Conservation (phyloP, 345 rosid genomes). For the Gossypium anomalum region DNA sequence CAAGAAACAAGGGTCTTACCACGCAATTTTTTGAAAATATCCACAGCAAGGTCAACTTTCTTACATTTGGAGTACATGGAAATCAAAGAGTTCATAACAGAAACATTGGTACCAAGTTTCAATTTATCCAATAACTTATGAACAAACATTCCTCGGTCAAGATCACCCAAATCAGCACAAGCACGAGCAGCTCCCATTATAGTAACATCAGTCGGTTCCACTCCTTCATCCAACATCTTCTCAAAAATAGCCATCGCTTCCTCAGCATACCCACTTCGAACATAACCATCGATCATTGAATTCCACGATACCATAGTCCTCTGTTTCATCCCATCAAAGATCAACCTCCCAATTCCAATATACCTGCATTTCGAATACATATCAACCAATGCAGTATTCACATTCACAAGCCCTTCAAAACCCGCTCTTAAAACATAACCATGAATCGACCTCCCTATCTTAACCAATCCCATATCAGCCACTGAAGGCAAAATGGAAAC, state of each 20-base stretch:
- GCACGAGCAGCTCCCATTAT: conserved; percentile 65
- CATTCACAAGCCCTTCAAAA: conserved; percentile 54
- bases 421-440: conserved; percentile 58
- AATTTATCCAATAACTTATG: conserved; percentile 45
- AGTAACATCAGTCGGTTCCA: conserved; percentile 64
- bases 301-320: conserved; percentile 79
- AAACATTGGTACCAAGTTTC: conserved; percentile 46
- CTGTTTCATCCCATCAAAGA: conserved; percentile 53
- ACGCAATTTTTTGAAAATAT: conserved; percentile 45
- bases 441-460: conserved; percentile 61
- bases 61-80: conserved; percentile 78
- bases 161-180: conserved; percentile 66
- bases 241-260: conserved; percentile 55
- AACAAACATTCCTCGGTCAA: conserved; percentile 51
- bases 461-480: conserved; percentile 39
- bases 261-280: conserved; percentile 51
- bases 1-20: conserved; percentile 67
- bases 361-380: conserved; percentile 70
- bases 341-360: conserved; percentile 40
- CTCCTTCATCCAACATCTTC: conserved; percentile 63
- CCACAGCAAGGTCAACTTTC: conserved; percentile 52
- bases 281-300: conserved; percentile 82
- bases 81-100: conserved; percentile 71
- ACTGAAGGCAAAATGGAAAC: conserved; percentile 75
- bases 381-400: conserved; percentile 63